Evolutionary conservation across 257 asterid genomes (phyloP).

Genomic region (Plectranthus barbatus): DNA sequence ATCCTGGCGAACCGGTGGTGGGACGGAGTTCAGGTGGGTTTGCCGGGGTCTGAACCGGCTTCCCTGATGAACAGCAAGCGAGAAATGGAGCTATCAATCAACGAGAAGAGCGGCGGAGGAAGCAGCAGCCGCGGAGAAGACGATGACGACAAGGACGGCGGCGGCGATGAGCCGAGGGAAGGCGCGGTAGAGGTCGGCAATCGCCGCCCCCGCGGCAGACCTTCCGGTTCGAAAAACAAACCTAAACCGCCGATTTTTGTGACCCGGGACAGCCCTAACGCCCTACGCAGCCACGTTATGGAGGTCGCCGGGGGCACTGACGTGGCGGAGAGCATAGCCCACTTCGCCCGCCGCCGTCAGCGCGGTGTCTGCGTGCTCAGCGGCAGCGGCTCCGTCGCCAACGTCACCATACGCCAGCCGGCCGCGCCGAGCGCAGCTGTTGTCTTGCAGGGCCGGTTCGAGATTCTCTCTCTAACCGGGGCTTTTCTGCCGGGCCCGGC

Average conservation of each 20-base stretch:
- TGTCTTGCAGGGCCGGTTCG: conserved; percentile 35
- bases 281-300: too few species aligned
- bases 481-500: conserved; percentile 37
- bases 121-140: conserved; percentile 26
- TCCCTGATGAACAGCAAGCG: conserved; percentile 15
- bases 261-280: too few species aligned
- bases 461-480: conserved; percentile 29
- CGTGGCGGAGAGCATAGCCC: conserved; percentile 43
- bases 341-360: conserved; percentile 37
- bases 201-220: conserved; percentile 36
- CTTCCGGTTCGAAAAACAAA: too few species aligned
- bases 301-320: conserved; percentile 33
- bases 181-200: conserved; percentile 33
- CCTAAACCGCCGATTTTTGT: too few species aligned
- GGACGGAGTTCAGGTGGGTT: conserved; percentile 31
- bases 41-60: conserved; percentile 30
- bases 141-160: conserved; percentile 23
- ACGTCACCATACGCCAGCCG: conserved; percentile 36
- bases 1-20: conserved; percentile 36
- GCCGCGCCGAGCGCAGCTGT: conserved; percentile 30
- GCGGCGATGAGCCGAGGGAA: conserved; percentile 29
- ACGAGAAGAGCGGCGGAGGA: conserved; percentile 27
- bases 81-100: conserved; percentile 24
- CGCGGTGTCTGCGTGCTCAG: conserved; percentile 40
- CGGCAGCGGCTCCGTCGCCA: conserved; percentile 33